Evolutionary conservation across 176 grass and related monocot genomes (phyloP).

Genomic region (Rhynchospora pubera): DNA sequence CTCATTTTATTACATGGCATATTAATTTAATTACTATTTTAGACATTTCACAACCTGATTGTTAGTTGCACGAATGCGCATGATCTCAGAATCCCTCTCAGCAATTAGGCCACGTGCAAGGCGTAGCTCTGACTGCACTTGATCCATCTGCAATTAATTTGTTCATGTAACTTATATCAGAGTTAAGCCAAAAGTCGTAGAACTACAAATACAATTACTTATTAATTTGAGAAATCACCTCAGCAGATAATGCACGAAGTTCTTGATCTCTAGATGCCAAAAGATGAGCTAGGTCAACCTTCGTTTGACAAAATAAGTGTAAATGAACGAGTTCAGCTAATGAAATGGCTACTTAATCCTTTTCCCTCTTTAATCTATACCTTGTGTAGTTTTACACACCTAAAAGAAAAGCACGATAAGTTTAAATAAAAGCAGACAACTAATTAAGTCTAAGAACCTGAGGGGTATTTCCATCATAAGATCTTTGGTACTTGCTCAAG

Average conservation of each 20-base stretch:
- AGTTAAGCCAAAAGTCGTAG: background rate
- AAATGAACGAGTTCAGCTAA: background rate
- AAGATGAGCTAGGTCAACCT: conserved; percentile 96
- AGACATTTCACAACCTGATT: conserved; percentile 41
- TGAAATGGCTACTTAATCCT: background rate
- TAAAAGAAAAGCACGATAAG: background rate
- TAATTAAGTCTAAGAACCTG: conserved; percentile 40
- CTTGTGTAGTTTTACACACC: background rate
- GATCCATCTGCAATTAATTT: conserved; percentile 69
- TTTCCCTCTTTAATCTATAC: background rate
- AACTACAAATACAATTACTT: background rate
- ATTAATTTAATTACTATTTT: background rate
- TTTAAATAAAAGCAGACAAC: background rate
- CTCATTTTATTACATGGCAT: background rate
- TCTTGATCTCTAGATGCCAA: conserved; percentile 97
- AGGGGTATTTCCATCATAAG: conserved; percentile 72
- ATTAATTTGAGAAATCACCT: conserved; percentile 41
- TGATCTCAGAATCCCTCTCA: conserved; percentile 75
- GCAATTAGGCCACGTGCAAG: conserved; percentile 77
- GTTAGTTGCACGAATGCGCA: conserved; percentile 69
- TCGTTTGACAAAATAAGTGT: conserved; percentile 16
- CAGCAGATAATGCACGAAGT: conserved; percentile 77
- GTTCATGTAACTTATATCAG: background rate
- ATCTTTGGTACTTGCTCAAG: conserved; percentile 95
- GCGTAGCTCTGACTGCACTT: conserved; percentile 84